Conservation (phyloP, 805 yeast genomes). For the Kodamaea fukazawae region DNA sequence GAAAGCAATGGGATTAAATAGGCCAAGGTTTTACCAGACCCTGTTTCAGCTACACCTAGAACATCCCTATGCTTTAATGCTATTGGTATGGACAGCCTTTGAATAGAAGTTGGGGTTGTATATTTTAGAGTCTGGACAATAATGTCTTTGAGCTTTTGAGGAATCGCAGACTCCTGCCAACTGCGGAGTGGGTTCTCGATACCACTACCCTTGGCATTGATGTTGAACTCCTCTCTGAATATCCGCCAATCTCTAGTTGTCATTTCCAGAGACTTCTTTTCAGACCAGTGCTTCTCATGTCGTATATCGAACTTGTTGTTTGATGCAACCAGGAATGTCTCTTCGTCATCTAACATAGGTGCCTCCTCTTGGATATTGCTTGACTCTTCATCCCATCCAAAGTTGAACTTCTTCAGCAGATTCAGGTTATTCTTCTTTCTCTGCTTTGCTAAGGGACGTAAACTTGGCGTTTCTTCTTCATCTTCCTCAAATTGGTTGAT, state of each 20-base stretch:
- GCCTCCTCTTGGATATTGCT: slow-evolving; percentile 11
- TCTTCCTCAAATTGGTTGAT: not conserved
- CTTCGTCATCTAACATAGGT: slow-evolving; percentile 23
- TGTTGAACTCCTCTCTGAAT: slow-evolving; percentile 72
- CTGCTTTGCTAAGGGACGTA: not conserved
- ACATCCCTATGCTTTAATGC: slow-evolving; percentile 60
- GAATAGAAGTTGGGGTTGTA: slow-evolving; percentile 82
- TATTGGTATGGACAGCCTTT: slow-evolving; percentile 81
- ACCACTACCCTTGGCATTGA: slow-evolving; percentile 48
- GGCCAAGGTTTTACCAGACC: slow-evolving; percentile 91
- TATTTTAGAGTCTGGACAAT: slow-evolving; percentile 45
- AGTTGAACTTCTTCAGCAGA: slow-evolving; percentile 49
- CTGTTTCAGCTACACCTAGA: slow-evolving; percentile 93
- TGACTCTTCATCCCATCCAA: slow-evolving; percentile 71
- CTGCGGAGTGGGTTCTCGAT: slow-evolving; percentile 60
- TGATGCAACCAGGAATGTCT: not conserved
- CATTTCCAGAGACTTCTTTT: slow-evolving; percentile 66
- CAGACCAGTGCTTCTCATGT: slow-evolving; percentile 56
- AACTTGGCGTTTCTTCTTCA: slow-evolving; percentile 1
- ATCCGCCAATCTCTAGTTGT: slow-evolving; percentile 86
- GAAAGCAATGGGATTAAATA: slow-evolving; percentile 71
- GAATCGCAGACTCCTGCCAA: slow-evolving; percentile 68
- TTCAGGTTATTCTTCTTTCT: slow-evolving; percentile 10
- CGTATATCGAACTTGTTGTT: slow-evolving; percentile 13
- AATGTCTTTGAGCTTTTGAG: slow-evolving; percentile 27